Evolutionary conservation across 108 stramenopile species (phyloP).

Genomic region (Skeletonema marinoi): DNA sequence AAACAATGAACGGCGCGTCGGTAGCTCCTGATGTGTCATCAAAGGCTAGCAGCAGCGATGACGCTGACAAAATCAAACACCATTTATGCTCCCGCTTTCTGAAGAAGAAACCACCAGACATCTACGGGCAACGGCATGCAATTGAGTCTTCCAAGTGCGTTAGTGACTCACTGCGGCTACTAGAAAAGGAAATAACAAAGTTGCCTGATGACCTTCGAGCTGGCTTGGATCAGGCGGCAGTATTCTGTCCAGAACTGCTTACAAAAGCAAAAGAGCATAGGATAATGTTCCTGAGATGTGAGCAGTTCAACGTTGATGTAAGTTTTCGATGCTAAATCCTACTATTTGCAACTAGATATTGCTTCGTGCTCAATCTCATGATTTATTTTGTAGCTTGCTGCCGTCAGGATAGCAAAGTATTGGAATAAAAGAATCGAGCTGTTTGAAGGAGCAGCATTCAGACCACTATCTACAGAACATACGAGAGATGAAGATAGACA

Average conservation of each 20-base stretch:
- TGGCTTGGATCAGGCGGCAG: slow-evolving; percentile 1
- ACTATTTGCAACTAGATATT: background rate
- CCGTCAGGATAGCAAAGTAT: slow-evolving; percentile 16
- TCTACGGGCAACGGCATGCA: slow-evolving; percentile 28
- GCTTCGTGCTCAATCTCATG: background rate
- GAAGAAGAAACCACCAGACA: slow-evolving; percentile 19
- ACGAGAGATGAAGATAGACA: slow-evolving; percentile 1
- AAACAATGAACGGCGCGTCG: background rate
- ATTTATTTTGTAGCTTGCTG: slow-evolving; percentile 6
- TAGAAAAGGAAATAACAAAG: slow-evolving; percentile 22
- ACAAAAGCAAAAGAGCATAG: slow-evolving; percentile 15
- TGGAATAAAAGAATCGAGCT: slow-evolving; percentile 27
- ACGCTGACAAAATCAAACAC: background rate
- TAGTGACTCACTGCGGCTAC: slow-evolving; percentile 10
- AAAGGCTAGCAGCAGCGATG: background rate
- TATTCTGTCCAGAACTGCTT: slow-evolving; percentile 16
- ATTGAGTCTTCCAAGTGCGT: slow-evolving; percentile 18
- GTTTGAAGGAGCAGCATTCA: slow-evolving; percentile 19
- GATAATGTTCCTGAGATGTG: slow-evolving; percentile 31
- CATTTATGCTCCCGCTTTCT: slow-evolving; percentile 21
- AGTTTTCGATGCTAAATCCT: slow-evolving; percentile 5
- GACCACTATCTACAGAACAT: slow-evolving; percentile 10
- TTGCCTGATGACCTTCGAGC: slow-evolving; percentile 2
- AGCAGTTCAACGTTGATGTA: slow-evolving; percentile 40
- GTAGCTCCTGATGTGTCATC: background rate